A percentile compares a stretch with the other conserved stretches of the same genome.
These are phyloP conservation scores for Sarocladiaceae sp. DNA, from an alignment of 2,329 filamentous ascomycete species.

Conservation along the genomic window DNA sequence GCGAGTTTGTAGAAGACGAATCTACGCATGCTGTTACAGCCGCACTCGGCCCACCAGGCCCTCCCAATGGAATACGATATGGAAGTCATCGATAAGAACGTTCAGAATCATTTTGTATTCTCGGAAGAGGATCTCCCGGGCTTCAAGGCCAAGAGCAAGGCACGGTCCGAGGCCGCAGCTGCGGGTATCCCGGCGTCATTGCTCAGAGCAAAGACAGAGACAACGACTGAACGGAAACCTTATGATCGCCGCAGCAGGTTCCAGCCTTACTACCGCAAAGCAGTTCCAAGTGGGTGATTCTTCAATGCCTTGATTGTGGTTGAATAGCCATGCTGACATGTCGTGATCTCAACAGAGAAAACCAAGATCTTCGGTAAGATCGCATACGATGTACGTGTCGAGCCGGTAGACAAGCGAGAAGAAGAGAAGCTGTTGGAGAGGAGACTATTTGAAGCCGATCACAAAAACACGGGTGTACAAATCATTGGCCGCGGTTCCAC, in stretches of 20 bases:
- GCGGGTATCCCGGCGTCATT: slow-evolving; percentile 57
- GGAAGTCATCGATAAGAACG: slow-evolving; percentile 57
- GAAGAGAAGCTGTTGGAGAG: slow-evolving; percentile 60
- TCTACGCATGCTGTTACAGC: slow-evolving; percentile 62
- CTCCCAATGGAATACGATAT: slow-evolving; percentile 89
- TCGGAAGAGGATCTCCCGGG: slow-evolving; percentile 83
- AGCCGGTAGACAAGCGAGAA: slow-evolving; percentile 68
- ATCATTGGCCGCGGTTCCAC: slow-evolving; percentile 48
- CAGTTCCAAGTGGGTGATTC: slow-evolving; percentile 65
- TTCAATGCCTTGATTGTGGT: neutral
- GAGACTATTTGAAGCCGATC: slow-evolving; percentile 47
- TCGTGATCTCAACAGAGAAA: slow-evolving; percentile 63
- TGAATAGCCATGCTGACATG: slow-evolving; percentile 17
- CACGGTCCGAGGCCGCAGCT: slow-evolving; percentile 50
- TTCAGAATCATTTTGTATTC: slow-evolving; percentile 87
- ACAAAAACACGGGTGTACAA: slow-evolving; percentile 44
- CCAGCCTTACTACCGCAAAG: slow-evolving; percentile 62
- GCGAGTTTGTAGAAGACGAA: slow-evolving; percentile 25
- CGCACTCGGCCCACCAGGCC: slow-evolving; percentile 61
- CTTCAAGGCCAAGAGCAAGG: slow-evolving; percentile 43
- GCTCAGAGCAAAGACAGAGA: slow-evolving; percentile 27
- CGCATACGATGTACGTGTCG: slow-evolving; percentile 70
- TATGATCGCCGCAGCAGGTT: slow-evolving; percentile 40
- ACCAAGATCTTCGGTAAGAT: slow-evolving; percentile 72
- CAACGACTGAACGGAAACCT: slow-evolving; percentile 39